These are phyloP conservation scores for Casuarina equisetifolia DNA, from an alignment of 306 rosid species.

Conservation along the genomic window DNA sequence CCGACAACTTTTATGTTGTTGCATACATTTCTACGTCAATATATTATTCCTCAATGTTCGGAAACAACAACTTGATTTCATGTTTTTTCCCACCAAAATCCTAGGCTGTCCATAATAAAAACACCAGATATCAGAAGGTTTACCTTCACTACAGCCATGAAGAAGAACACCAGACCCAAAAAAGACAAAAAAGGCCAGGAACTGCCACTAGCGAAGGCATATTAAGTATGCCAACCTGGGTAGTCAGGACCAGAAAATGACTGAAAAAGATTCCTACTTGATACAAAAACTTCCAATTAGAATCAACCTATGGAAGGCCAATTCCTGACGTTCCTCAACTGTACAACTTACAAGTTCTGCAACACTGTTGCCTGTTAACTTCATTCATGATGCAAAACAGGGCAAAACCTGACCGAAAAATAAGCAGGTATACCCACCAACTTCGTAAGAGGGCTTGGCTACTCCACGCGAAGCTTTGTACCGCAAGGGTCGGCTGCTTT, in stretches of 20 bases:
- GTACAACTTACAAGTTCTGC: slow-evolving; percentile 40
- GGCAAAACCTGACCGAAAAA: slow-evolving; percentile 45
- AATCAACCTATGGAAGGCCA: slow-evolving; percentile 24
- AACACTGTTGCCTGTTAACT: slow-evolving; percentile 19
- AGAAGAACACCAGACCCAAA: neutral
- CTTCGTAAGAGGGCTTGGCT: slow-evolving; percentile 28
- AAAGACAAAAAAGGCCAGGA: slow-evolving; percentile 24
- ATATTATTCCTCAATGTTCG: neutral
- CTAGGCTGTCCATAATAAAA: slow-evolving; percentile 8
- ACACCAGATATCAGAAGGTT: slow-evolving; percentile 1
- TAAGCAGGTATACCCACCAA: slow-evolving; percentile 42
- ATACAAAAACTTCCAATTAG: slow-evolving; percentile 32
- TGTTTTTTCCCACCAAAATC: slow-evolving; percentile 1
- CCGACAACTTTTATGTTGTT: neutral
- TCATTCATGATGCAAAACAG: slow-evolving; percentile 17
- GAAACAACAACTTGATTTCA: neutral
- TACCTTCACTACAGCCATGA: slow-evolving; percentile 3
- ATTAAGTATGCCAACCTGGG: slow-evolving; percentile 54
- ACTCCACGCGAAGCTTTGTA: slow-evolving; percentile 28
- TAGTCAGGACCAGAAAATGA: slow-evolving; percentile 33
- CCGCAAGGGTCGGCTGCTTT: slow-evolving; percentile 21
- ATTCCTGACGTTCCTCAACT: slow-evolving; percentile 29
- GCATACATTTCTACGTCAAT: neutral
- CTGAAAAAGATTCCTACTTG: slow-evolving; percentile 22
- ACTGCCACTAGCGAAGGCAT: slow-evolving; percentile 52